Conservation (phyloP, 2,329 filamentous ascomycete genomes). For the Seiridium cupressi region DNA sequence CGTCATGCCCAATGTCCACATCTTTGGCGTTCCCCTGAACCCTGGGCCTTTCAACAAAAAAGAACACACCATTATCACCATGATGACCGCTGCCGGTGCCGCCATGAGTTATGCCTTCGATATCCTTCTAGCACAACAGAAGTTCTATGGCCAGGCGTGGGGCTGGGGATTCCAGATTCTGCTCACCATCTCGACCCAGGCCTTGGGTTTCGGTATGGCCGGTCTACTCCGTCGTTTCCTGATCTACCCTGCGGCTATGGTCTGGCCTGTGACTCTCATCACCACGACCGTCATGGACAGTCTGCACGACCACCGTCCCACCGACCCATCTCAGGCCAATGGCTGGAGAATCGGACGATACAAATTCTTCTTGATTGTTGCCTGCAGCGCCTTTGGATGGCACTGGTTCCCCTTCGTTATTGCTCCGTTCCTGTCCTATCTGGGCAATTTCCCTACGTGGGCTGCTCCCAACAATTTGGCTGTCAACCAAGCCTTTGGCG, state of each 20-base stretch:
- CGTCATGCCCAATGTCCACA: conserved; percentile 24
- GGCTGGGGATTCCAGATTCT: conserved; percentile 60
- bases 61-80: conserved; percentile 47
- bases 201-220: conserved; percentile 63
- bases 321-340: conserved; percentile 48
- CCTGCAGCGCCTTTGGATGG: conserved; percentile 51
- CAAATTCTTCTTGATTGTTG: conserved; percentile 53
- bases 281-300: conserved; percentile 63
- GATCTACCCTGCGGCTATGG: conserved; percentile 61
- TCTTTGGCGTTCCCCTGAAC: conserved; percentile 26
- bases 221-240: conserved; percentile 59
- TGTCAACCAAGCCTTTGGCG: conserved; percentile 64
- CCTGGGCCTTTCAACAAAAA: conserved; percentile 44
- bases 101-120: conserved; percentile 32
- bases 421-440: conserved; percentile 59
- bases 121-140: conserved; percentile 34
- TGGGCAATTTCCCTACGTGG: conserved; percentile 56
- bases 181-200: conserved; percentile 58
- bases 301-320: conserved; percentile 58
- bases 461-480: conserved; percentile 58
- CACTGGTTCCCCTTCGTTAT: conserved; percentile 64
- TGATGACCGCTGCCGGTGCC: conserved; percentile 37
- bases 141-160: conserved; percentile 51
- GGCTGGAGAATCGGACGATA: conserved; percentile 61
- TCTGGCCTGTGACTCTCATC: conserved; percentile 60